A percentile compares a stretch with the other conserved stretches of the same genome.
Evolutionary conservation across 331 rosid species (phyloP).

Genomic region (Quercus lobata): DNA sequence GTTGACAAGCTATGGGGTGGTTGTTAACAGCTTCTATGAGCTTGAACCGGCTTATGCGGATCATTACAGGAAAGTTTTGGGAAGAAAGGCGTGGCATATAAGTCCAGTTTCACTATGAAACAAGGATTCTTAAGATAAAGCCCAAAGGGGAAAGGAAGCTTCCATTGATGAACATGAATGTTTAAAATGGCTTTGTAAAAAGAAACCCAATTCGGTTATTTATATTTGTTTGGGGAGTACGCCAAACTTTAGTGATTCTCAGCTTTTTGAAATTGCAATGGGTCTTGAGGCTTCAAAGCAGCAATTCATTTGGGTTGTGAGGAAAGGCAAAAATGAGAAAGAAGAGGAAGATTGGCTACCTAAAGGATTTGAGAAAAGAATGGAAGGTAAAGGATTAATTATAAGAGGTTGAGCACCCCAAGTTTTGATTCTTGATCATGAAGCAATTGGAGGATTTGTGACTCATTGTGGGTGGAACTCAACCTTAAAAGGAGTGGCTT

Average conservation of each 20-base stretch:
- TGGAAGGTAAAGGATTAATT: no score
- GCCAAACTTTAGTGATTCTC: background rate
- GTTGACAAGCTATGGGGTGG: slow-evolving; percentile 6
- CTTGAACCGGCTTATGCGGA: no score
- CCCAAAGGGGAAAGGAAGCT: background rate
- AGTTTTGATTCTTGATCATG: no score
- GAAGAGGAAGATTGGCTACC: slow-evolving; percentile 22
- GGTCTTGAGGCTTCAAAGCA: slow-evolving; percentile 25
- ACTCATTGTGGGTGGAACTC: no score
- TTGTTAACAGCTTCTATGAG: slow-evolving; percentile 12
- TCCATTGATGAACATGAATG: background rate
- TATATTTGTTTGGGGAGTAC: slow-evolving; percentile 23
- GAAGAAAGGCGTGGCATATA: no score
- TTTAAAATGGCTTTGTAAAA: slow-evolving; percentile 18
- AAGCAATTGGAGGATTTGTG: no score
- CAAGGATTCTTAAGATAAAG: no score
- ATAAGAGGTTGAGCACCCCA: no score
- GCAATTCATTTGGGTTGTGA: slow-evolving; percentile 36
- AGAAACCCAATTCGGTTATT: slow-evolving; percentile 16
- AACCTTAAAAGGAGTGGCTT: no score
- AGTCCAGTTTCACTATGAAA: no score
- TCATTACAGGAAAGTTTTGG: no score
- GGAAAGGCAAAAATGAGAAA: background rate
- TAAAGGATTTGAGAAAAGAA: no score
- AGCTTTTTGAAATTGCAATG: slow-evolving; percentile 9